Evolutionary conservation across 225 moss, liverwort and hornwort genomes (phyloP), one percentile per base, ranked within the genome.

Genomic region (Rhytidiadelphus loreus): DNA sequence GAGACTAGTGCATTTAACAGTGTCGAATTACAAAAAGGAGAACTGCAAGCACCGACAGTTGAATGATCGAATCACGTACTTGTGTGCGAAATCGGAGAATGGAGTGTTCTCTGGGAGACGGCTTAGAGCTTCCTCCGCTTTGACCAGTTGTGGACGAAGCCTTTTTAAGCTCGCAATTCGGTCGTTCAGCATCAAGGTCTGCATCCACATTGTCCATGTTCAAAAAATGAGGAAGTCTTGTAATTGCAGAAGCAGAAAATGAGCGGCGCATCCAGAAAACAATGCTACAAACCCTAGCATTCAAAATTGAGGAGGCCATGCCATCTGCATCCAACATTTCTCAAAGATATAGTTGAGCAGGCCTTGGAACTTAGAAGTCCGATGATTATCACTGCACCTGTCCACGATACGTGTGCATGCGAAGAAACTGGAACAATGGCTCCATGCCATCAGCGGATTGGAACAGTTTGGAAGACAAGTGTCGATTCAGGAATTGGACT

Each of bases 181-280:
- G 77, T 95, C 97, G 84, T 98, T 98, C 44, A 98, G 87, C 98
- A 98, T 97, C 92, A 98, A 85, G 39, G 92, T 87, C 97, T 97
- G 94, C 86, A 90, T 76, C 71, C 77, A 79, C 53, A 81, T 56
- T 33, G 12, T 63, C 41, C 60, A 50, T 30, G 71, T 80, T 91
- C 52, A 84, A 53, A 82, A 57, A 50, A 68, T 13, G 41, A 63
- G n/a, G 57, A 86, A 91, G 53, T 9, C 24, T 37, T 43, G 33
- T 41, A 39, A 48, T 48, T 74, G 85, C 65, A 81, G 64, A 65
- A 72, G 48, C 56, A 46, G 82, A 22, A 68, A 57, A 57, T 72
- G 25, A 58, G 77, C 78, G 63, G 23, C 66, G 26, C 41, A 52
- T 86, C 81, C 58, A 77, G 26, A 74, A 4, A 65, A n/a, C 86